Base-by-base conservation (phyloP, 768 basidiomycete species). In the Leccinum subtestaceum region DNA sequence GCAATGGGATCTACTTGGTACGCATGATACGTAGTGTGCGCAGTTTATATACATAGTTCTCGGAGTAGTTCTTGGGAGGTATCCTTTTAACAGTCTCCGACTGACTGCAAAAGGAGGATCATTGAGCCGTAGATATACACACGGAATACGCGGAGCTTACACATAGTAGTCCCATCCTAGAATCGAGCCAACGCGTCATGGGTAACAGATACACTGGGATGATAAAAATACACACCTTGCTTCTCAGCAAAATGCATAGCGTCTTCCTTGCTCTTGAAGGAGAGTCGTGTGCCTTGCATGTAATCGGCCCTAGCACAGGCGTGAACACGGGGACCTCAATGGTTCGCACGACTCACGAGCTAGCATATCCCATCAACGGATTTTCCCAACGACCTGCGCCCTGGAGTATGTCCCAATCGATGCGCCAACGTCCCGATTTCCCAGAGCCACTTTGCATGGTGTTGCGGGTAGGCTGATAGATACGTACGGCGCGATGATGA, bases 331-430 rank as follows among this genome's bases (percentile, higher is more conserved):
- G 4, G 34, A 38, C 55, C 63, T 4, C 29, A 17, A 51, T 54
- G 13, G 29, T 34, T 36, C 32, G 5, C 25, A 57, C n/a, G 12
- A 82, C 91, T 75, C 71, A 95, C 91, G 93, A 94, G 78, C 88
- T 91, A 0, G 95, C 95, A 80, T 84, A 99, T 47, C 96, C 96
- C 93, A 98, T 99, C 64, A 99, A 73, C 4, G 93, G 93, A 70
- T 98, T 99, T 81, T 98, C 95, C 96, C 96, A 99, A 53, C 96
- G 83, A 12, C 92, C 94, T 29, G 83, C 87, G 34, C 95, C 93
- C 58, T 84, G 85, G n/a, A 98, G 78, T 57, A 86, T 86, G 67
- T 98, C 96, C 80, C 88, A 98, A 74, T 98, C 96, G 68, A 99
- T 85, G 63, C 93, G 80, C 96, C 96, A 99, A 66, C 89, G 86